A percentile compares a stretch with the other conserved stretches of the same genome.
phyloP scores from a whole-genome alignment of 768 basidiomycete species.

The Crassisporium funariophilum region DNA sequence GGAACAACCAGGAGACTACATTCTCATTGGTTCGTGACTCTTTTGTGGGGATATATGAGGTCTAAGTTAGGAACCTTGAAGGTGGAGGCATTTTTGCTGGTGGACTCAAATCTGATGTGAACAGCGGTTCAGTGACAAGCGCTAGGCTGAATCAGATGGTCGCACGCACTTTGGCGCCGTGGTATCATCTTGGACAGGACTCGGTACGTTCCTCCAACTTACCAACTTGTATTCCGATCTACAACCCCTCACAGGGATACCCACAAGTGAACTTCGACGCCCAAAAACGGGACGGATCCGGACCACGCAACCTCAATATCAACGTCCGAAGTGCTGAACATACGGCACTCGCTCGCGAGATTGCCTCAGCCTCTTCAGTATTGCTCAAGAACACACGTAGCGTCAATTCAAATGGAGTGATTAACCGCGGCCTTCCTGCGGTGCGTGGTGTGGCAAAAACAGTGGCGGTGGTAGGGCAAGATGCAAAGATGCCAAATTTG shows the following conservation, averaged over 20 bases:
- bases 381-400: slow-evolving; percentile 59
- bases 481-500: slow-evolving; percentile 52
- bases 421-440: slow-evolving; percentile 45
- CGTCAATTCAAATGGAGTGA: slow-evolving; percentile 37
- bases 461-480: slow-evolving; percentile 64
- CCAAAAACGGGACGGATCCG: slow-evolving; percentile 47
- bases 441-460: slow-evolving; percentile 48
- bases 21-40: slow-evolving; percentile 39
- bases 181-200: slow-evolving; percentile 52
- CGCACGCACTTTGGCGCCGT: slow-evolving; percentile 44
- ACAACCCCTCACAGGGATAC: slow-evolving; percentile 35
- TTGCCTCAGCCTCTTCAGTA: slow-evolving; percentile 64
- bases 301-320: slow-evolving; percentile 43
- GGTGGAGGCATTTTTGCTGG: slow-evolving; percentile 40
- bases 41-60: not conserved
- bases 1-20: slow-evolving; percentile 54
- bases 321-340: slow-evolving; percentile 46
- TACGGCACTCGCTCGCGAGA: slow-evolving; percentile 57
- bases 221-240: not conserved
- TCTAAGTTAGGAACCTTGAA: slow-evolving; percentile 8
- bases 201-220: slow-evolving; percentile 26
- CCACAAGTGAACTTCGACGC: slow-evolving; percentile 49
- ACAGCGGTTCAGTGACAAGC: slow-evolving; percentile 33
- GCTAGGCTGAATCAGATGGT: slow-evolving; percentile 49
- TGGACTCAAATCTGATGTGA: slow-evolving; percentile 36